Base-by-base conservation (phyloP, 495 filamentous ascomycete species). In the Cladorrhinum samala region DNA sequence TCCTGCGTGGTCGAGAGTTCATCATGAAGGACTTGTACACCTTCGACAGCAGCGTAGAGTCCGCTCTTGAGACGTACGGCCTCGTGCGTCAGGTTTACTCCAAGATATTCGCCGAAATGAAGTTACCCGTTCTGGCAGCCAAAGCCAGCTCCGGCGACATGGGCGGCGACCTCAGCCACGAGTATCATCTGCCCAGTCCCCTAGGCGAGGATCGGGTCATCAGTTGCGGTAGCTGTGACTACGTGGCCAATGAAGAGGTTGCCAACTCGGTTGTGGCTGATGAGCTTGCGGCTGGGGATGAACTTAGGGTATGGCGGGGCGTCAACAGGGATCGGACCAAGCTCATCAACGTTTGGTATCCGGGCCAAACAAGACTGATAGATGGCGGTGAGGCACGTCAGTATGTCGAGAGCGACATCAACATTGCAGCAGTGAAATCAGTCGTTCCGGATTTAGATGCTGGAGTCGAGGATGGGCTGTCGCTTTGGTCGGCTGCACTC, bases 1-100 rank as follows among this genome's bases (percentile, higher is more conserved):
- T 97, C 1, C 77, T 98, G 9, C 83, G 93, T n/a, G 86, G 89
- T 0, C 83, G 88, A 54, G 93, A 98, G 60, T 98, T 98, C 60
- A 69, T 89, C 50, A 98, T 98, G 93, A 98, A 98, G 70, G 93
- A 98, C 67, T 80, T 98, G 1, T 98, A 98, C 63, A 97, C 94
- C 0, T 98, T 98, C 59, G 93, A 98, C 68, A 71, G 74, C 50
- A 85, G 70, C 36, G 61, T 77, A 2, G 62, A 80, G 19, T 68
- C 79, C 5, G 93, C 93, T 0, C 68, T 89, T 1, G 71, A 82
- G 41, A 95, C 93, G 1, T 98, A 98, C 59, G 58, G 80, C 4
- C 66, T 78, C 17, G 91, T 95, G 3, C 77, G 83, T 36, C 63
- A 63, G 23, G 85, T 83, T 14, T 98, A 98, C 66, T 70, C 69